Evolutionary conservation across 345 rosid species (phyloP).

Genomic region (Rhodomyrtus tomentosa): DNA sequence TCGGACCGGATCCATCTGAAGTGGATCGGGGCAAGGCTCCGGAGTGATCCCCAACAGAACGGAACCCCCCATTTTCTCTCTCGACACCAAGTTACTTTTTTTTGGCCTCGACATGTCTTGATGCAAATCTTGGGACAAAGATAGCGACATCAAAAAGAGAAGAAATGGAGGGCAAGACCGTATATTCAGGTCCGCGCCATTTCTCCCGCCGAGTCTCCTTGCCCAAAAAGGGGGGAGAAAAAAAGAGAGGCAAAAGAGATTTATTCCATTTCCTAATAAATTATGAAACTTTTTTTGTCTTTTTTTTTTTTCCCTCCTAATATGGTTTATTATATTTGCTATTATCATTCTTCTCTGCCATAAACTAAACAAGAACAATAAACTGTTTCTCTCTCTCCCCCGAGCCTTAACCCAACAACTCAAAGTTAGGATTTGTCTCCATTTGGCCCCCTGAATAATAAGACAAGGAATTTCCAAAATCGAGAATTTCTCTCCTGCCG

Average conservation of each 20-base stretch:
- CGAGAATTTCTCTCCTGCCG: background rate
- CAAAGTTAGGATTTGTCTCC: background rate
- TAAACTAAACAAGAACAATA: background rate
- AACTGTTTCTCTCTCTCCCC: background rate
- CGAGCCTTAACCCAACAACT: background rate
- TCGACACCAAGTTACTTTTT: background rate
- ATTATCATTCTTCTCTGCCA: background rate
- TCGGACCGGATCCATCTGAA: background rate
- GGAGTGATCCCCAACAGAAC: background rate
- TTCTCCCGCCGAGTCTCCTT: background rate
- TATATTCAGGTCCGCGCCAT: background rate
- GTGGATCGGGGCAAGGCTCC: background rate
- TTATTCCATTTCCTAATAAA: background rate
- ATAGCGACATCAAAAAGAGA: background rate
- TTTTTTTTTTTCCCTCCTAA: rapidly evolving
- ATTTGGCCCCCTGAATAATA: background rate
- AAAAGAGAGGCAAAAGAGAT: background rate
- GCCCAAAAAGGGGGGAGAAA: background rate
- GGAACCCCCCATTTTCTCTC: background rate
- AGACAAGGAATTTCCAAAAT: background rate
- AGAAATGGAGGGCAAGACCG: background rate
- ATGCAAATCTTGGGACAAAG: background rate
- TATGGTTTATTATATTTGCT: background rate
- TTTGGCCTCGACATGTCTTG: background rate
- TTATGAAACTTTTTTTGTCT: background rate